These are phyloP conservation scores for Phytophthora fragariae DNA, from an alignment of 352 stramenopile species.

Conservation along the genomic window DNA sequence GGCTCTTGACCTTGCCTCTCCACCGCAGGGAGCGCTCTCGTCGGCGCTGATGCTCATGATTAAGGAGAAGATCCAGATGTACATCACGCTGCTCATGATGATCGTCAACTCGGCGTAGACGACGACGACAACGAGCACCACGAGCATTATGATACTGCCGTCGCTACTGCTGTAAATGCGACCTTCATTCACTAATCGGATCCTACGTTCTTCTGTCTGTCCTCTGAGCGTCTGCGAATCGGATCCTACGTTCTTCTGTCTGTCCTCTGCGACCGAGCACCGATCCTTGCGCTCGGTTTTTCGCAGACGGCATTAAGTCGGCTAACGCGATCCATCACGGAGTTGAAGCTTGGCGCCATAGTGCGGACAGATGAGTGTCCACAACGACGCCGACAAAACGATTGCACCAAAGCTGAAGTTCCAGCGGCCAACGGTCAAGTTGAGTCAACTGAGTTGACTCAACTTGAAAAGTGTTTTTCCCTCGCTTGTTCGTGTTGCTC, in stretches of 20 bases:
- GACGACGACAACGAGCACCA: background rate
- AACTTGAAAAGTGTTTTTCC: too few species aligned
- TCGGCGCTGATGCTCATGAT: conserved; percentile 98
- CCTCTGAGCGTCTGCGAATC: conserved; percentile 15
- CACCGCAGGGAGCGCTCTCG: conserved; percentile 92
- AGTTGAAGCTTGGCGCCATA: background rate
- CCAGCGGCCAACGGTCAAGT: background rate
- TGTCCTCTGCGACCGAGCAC: background rate
- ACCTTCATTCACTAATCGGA: conserved; percentile 22
- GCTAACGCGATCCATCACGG: conserved; percentile 3
- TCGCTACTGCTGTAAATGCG: background rate
- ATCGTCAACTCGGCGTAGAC: conserved; percentile 51
- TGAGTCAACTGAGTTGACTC: too few species aligned
- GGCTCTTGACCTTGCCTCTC: conserved; percentile 1
- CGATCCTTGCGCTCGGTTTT: conserved; percentile 10
- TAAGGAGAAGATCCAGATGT: conserved; percentile 97
- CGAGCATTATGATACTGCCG: background rate
- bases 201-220: background rate
- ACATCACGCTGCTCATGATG: conserved; percentile 88
- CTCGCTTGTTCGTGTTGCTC: background rate
- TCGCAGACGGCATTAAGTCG: conserved; percentile 24
- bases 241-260: background rate
- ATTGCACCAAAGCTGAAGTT: conserved; percentile 1
- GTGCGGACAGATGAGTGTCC: background rate
- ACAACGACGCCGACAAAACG: background rate